Base-by-base conservation (phyloP, 2,329 filamentous ascomycete genomes). In the Cordyceps javanica region DNA sequence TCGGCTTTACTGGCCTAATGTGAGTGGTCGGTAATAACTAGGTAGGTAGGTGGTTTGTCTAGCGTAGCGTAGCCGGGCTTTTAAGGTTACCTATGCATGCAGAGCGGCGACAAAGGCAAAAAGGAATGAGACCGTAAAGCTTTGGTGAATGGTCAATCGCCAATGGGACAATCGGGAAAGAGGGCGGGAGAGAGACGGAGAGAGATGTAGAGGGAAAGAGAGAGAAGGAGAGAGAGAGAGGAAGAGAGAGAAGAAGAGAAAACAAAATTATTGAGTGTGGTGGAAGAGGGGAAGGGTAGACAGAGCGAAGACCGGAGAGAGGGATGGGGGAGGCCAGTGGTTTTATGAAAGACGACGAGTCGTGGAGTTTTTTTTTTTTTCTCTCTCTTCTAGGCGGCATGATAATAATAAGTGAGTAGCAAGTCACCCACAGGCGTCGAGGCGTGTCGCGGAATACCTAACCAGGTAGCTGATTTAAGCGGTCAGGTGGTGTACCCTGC, bases 1-100 rank as follows among this genome's bases (percentile, higher is more conserved):
- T 57, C 55, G 55, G 55, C 55, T 57, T 48, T 42, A 50, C n/a
- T n/a, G n/a, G 19, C 32, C 32, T 6, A n/a, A n/a, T n/a, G 44
- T 39, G 30, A 38, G 21, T 38, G 36, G 36, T 38, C 36, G 36
- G 36, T 38, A n/a, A 38, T 38, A 11, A n/a, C n/a, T n/a, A n/a
- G n/a, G n/a, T n/a, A n/a, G n/a, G n/a, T n/a, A n/a, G n/a, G n/a
- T n/a, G n/a, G n/a, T n/a, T n/a, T n/a, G n/a, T n/a, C n/a, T 42
- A 5, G 21, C 25, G 21, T 41, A 49, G 45, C 44, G 44, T 23
- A n/a, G 32, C 19, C 42, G 14, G 34, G 30, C n/a, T 39, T 21
- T 32, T 19, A 26, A 26, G 13, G 44, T 38, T 36, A 21, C 30
- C 30, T 25, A 25, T 49, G 54, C 19, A 49, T n/a, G 32, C 30